Base-by-base conservation (phyloP, 495 filamentous ascomycete species). In the Venustampulla echinocandica region DNA sequence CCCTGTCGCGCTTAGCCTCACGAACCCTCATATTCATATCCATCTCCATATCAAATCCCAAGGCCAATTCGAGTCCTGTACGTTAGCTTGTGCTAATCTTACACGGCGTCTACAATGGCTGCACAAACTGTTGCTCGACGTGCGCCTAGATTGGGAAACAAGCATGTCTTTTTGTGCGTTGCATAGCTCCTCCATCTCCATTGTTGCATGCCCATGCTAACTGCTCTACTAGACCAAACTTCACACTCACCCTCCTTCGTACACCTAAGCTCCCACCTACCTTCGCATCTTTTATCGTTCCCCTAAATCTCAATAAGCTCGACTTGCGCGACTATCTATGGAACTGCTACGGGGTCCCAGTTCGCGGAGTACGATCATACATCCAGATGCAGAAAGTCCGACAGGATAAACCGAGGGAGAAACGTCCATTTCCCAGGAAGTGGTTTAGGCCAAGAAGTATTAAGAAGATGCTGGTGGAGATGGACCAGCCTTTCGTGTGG, bases 391-490 rank as follows among this genome's bases (percentile, higher is more conserved):
- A 75, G 55, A 75, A 72, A 39, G 69, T 85, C 22, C 63, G 63
- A 42, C 73, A 67, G 41, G 68, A 67, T 39, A 73, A 69, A 50
- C 59, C 56, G 17, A 61, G 65, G 6, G 60, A 66, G 11, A 64
- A 61, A 44, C 55, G 62, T 34, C 55, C 64, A 30, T 23, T 17
- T 7, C 57, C 59, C 52, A 66, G 77, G 37, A 59, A 59, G 39
- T 67, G 63, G 58, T 71, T 65, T 57, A 75, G 87, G 19, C 83
- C 85, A 20, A 64, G 69, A 46, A 69, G 77, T 25, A 72, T 80
- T 52, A 96, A 96, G 78, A 84, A 77, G 63, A 96, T 96, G 90
- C 87, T 82, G 21, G 85, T 89, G 38, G 83, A 94, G 69, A 74
- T 96, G 69, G 74, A 69, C 25, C 63, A 78, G 71, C 85, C 87